Percentiles rank a stretch among this genome's conserved stretches.
Evolutionary conservation across 441 rosid genomes (phyloP).

Genomic region (Croton laevigatus): DNA sequence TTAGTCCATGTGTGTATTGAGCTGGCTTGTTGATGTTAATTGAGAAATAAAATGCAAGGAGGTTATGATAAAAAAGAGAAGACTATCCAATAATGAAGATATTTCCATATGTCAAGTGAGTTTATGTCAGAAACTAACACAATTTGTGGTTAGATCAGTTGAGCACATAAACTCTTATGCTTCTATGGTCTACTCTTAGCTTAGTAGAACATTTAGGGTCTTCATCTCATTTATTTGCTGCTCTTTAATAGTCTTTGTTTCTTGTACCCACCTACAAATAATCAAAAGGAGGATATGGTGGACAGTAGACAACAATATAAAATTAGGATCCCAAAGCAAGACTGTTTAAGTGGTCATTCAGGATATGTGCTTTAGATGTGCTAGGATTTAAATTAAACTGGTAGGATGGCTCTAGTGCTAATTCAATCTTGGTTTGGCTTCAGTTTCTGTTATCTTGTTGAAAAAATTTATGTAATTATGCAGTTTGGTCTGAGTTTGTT

Average conservation of each 20-base stretch:
- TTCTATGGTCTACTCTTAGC: background rate
- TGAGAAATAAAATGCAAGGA: background rate
- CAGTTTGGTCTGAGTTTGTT: background rate
- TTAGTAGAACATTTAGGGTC: background rate
- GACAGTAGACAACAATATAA: background rate
- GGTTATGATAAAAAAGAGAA: background rate
- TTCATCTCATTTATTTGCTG: constrained; percentile 8
- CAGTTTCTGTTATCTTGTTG: background rate
- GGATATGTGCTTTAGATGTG: background rate
- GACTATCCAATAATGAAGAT: background rate
- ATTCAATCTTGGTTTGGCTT: background rate
- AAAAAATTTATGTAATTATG: background rate
- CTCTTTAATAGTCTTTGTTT: background rate
- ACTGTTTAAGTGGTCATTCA: background rate
- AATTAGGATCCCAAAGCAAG: background rate
- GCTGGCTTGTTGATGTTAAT: background rate
- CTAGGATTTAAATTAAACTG: constrained; percentile 5
- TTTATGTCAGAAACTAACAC: background rate
- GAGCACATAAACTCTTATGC: background rate
- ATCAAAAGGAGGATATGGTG: background rate
- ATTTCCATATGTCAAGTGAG: background rate
- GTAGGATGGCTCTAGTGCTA: background rate
- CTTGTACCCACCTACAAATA: background rate
- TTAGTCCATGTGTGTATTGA: no score
- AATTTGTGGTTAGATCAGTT: background rate